Conservation (phyloP, 1,139 yeast genomes). For the Diutina pseudorugosa region DNA sequence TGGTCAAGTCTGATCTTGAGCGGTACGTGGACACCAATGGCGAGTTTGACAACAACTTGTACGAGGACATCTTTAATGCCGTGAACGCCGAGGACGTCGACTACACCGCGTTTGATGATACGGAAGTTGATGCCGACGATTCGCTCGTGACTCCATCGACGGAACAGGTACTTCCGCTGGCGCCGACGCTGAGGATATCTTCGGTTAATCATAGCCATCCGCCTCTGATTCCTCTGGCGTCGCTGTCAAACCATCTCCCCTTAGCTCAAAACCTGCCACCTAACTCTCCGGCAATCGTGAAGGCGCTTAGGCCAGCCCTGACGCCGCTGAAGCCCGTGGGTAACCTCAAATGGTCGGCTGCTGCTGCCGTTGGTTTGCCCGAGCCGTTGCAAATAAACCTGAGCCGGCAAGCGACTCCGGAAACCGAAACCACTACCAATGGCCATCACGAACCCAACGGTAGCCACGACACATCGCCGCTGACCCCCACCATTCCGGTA, state of each 20-base stretch:
- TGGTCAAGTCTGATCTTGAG: background rate
- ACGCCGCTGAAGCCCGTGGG: conserved; percentile 55
- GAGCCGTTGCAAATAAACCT: background rate
- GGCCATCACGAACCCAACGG: conserved; percentile 2
- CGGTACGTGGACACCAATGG: background rate
- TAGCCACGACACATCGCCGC: background rate
- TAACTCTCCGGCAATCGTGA: conserved; percentile 14
- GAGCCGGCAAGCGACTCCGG: background rate
- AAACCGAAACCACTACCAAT: background rate
- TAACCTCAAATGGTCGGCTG: conserved; percentile 59
- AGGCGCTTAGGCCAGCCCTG: conserved; percentile 55
- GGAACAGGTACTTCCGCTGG: background rate
- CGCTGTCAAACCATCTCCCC: background rate
- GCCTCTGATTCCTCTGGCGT: background rate
- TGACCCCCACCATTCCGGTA: background rate
- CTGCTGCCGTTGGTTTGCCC: conserved; percentile 37
- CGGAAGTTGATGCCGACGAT: background rate
- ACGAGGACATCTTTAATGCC: conserved; percentile 1
- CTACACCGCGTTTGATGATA: background rate
- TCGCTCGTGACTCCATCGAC: background rate
- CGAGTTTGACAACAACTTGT: background rate
- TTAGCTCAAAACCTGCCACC: background rate
- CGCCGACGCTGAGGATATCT: background rate
- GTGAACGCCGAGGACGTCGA: conserved; percentile 3
- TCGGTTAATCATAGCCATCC: background rate